These are phyloP conservation scores for Pythium brassicae DNA, from an alignment of 352 stramenopile species.

Conservation along the genomic window DNA sequence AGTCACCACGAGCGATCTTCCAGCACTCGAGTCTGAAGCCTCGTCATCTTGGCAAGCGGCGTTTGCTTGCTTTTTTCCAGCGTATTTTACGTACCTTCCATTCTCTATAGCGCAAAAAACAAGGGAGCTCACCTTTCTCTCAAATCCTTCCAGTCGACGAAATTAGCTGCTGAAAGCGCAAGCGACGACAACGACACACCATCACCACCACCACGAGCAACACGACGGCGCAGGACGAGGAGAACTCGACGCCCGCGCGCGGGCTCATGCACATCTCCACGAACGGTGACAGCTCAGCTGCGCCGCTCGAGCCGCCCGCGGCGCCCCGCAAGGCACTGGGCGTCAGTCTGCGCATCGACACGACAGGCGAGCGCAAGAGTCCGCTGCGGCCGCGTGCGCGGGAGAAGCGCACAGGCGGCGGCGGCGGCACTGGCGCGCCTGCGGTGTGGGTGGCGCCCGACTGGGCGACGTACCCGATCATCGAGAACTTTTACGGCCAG, in stretches of 20 bases:
- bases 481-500: constrained; percentile 77
- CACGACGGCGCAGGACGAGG: too few relatives aligned
- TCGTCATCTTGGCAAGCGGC: too few relatives aligned
- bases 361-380: neutral
- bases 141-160: neutral
- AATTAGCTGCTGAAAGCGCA: neutral
- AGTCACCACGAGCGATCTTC: too few relatives aligned
- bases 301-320: too few relatives aligned
- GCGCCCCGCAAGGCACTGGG: neutral
- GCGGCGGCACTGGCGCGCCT: constrained; percentile 26
- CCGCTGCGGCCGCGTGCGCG: neutral
- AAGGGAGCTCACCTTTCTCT: neutral
- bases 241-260: too few relatives aligned
- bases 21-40: too few relatives aligned
- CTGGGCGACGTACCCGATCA: constrained; percentile 69
- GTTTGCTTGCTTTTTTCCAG: too few relatives aligned
- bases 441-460: constrained; percentile 68
- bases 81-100: too few relatives aligned
- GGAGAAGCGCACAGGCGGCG: neutral
- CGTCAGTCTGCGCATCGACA: constrained; percentile 7
- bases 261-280: too few relatives aligned
- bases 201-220: neutral
- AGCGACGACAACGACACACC: neutral
- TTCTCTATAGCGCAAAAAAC: neutral
- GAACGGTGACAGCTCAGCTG: too few relatives aligned